Evolutionary conservation across 441 rosid species (phyloP), one percentile per base, ranked within the genome.

Genomic region (Mallotus repandus): DNA sequence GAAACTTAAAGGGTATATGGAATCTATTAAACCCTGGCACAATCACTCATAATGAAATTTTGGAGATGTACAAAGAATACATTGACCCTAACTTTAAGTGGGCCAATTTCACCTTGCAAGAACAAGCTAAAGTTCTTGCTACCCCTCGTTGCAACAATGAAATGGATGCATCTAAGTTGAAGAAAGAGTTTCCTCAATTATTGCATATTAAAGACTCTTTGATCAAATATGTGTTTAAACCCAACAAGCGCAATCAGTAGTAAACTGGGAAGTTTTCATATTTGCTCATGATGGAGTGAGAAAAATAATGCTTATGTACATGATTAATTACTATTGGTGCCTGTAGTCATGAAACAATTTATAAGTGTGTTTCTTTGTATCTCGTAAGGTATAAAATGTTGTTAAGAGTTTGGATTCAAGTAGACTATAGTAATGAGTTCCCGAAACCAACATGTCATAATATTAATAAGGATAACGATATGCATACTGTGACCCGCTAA

Each of bases 1-100:
- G 97, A 76, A 91, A 93, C 86, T 78, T 89, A 78, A 84, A 78
- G 74, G 97, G 98, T 9, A 86, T 91, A 63, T 91, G 97, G 95
- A 93, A 93, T 87, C 91, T 92, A 80, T 90, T 96, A 19, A 92
- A 92, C 79, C 94, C 96, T 4, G 94, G 96, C 46, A 96, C 80
- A 35, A 91, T 90, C 76, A 90, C 96, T 78, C 96, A 92, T 65
- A 92, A 90, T 38, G 96, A 92, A 83, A 92, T 92, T 59, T 85
- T 92, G 75, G 93, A 91, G 86, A 91, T 92, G 97, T 92, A 92
- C 90, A 88, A 86, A 88, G 73, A 60, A 2, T 91, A 93, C 80
- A 89, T 93, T 0, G 82, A 93, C 74, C 88, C 93, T 0, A 68
- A 22, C 11, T 93, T 89, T 77, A 76, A 84, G 78, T 93, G 88